Evolutionary conservation across 768 basidiomycete genomes (phyloP), one percentile per base, ranked within the genome.

Genomic region (Hericium coralloides): DNA sequence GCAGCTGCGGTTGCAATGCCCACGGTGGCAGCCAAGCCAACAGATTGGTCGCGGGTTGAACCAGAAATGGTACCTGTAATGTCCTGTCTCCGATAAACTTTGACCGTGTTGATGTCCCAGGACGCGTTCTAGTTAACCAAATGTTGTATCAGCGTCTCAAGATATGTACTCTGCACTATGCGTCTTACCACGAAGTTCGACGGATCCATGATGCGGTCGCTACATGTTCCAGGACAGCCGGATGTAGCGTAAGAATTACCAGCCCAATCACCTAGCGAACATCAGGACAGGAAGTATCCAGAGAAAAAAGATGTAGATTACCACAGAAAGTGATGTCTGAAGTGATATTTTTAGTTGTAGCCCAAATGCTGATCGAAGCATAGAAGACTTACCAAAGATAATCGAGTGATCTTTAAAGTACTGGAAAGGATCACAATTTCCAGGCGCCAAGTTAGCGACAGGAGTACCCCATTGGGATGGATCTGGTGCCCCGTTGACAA

Each of bases 281-380:
- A 43, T 55, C 8, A 55, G 14, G 39, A 57, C 52, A n/a, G 52
- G 37, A 23, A 38, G 18, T 7, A 22, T 38, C 17, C 31, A 22
- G 53, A 18, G 55, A 55, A 57, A 53, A 56, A 53, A n/a, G n/a
- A 55, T 76, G 65, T 9, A 9, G 10, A 9, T 31, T 67, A 84
- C 88, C 89, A 64, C 89, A 91, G 63, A 90, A 87, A 2, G 89
- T 91, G 62, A 90, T 89, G 66, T 91, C 88, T 90, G 55, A 18
- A 51, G 25, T 52, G 43, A 48, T 52, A 38, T 4, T 10, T 50
- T 58, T 47, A 48, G 49, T 51, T 17, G 53, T 20, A 12, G 14
- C 43, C 17, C 53, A 62, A 20, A 52, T 31, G 15, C 22, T 48
- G n/a, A 25, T 38, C 20, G 4, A 43, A 12, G 39, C 25, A 41